Base-by-base conservation (phyloP, 768 basidiomycete species). In the Phaeotremella fagi region DNA sequence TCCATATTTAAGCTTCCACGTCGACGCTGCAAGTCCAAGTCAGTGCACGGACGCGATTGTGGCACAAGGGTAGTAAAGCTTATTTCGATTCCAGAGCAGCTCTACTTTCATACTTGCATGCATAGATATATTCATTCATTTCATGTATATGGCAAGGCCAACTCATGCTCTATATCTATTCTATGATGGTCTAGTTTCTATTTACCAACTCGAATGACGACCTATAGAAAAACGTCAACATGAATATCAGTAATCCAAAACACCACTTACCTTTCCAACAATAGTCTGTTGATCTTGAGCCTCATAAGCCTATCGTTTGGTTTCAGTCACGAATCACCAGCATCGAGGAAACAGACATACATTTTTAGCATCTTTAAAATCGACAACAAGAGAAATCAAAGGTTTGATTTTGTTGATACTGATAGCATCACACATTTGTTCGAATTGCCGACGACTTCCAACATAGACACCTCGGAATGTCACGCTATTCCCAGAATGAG, bases 291-390 rank as follows among this genome's bases (percentile, higher is more conserved):
- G 12, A 22, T 41, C 38, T 18, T 41, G 38, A 18, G 38, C 38
- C 11, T 14, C 20, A 20, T 41, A 41, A 11, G 38, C 38, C 38
- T 41, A 41, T 41, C 6, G 38, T 9, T 9, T 41, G 12, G 38
- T 41, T 20, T 12, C 12, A 7, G 38, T 20, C 22, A 14, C 22
- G 38, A 7, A 14, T 7, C 38, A 41, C 38, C 31, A 7, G 16
- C 16, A 7, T 33, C 16, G 31, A 7, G 9, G 16, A 16, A 33
- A 20, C 6, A 12, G 38, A 41, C 38, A 6, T 22, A 41, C 46
- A 16, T 48, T 24, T 29, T 48, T 48, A 11, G 46, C 46, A 23
- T 48, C 46, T 22, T 48, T 29, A 23, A 48, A 48, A 22, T 48
- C 29, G 29, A 48, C 24, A 20, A 48, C 29, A 26, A 18, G 14